Evolutionary conservation across 2,329 filamentous ascomycete species (phyloP).

Genomic region (Clonostachys sp.): DNA sequence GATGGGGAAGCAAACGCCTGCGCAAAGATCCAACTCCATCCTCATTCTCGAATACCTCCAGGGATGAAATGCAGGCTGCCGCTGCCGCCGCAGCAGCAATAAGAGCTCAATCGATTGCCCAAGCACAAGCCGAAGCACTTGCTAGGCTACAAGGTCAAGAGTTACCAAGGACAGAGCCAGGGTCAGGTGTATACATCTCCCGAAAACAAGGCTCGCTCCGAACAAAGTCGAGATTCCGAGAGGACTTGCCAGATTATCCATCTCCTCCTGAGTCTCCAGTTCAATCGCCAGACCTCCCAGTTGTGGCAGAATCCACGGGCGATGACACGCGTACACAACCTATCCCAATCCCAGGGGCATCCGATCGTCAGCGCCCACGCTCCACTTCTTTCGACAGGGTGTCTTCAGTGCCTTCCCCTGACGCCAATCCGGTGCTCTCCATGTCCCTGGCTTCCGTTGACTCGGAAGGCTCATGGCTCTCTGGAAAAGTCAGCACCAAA

Average conservation of each 20-base stretch:
- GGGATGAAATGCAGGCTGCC: slow-evolving; percentile 69
- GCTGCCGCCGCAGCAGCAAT: slow-evolving; percentile 8
- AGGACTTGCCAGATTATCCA: slow-evolving; percentile 84
- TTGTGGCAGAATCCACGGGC: slow-evolving; percentile 17
- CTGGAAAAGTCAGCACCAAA: slow-evolving; percentile 59
- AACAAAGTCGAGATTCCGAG: slow-evolving; percentile 85
- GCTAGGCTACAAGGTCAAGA: slow-evolving; percentile 27
- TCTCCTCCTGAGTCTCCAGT: slow-evolving; percentile 82
- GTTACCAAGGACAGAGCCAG: slow-evolving; percentile 5
- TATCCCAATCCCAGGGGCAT: slow-evolving; percentile 15
- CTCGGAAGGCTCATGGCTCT: slow-evolving; percentile 94
- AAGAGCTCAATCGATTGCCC: slow-evolving; percentile 15
- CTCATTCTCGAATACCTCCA: slow-evolving; percentile 88
- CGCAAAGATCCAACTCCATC: slow-evolving; percentile 53
- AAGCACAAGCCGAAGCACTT: slow-evolving; percentile 23
- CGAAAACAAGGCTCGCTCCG: slow-evolving; percentile 48
- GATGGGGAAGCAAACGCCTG: slow-evolving; percentile 58
- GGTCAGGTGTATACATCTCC: slow-evolving; percentile 16
- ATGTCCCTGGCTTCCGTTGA: slow-evolving; percentile 92
- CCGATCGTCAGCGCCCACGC: slow-evolving; percentile 4
- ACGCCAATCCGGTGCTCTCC: slow-evolving; percentile 56
- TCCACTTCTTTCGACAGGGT: slow-evolving; percentile 14
- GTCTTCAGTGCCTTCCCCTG: slow-evolving; percentile 37
- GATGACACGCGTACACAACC: slow-evolving; percentile 12
- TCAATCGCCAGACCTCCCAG: slow-evolving; percentile 44